These are phyloP conservation scores for Trypanosoma melophagium DNA, from an alignment of 208 protist genomes.

Conservation along the genomic window DNA sequence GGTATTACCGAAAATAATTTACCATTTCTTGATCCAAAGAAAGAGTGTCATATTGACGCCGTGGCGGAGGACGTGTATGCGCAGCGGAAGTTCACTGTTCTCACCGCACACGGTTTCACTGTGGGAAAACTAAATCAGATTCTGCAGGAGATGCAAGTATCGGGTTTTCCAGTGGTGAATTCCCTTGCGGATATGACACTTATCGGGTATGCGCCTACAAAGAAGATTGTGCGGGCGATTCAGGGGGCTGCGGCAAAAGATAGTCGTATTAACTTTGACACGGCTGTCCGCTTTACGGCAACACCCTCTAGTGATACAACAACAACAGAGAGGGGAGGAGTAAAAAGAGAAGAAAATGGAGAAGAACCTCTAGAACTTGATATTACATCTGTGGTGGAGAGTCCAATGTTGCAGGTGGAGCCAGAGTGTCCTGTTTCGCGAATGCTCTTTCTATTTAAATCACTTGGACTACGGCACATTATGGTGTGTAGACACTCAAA, in stretches of 20 bases:
- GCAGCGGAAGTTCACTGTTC: conserved; percentile 51
- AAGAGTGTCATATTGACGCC: conserved; percentile 64
- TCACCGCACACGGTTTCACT: conserved; percentile 62
- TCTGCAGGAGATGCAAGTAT: conserved; percentile 57
- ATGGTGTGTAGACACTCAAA: conserved; percentile 62
- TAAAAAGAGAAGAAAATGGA: too few species aligned
- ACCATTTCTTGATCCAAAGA: conserved; percentile 82
- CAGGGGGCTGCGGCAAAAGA: conserved; percentile 48
- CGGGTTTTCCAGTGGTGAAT: conserved; percentile 75
- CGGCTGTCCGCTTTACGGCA: conserved; percentile 45
- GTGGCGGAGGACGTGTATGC: conserved; percentile 58
- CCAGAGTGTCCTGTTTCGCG: conserved; percentile 67
- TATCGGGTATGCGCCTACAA: conserved; percentile 65
- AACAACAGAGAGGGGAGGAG: too few species aligned
- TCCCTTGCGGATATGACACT: conserved; percentile 52
- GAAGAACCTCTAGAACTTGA: conserved; percentile 46
- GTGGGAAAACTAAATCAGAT: conserved; percentile 63
- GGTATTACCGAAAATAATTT: conserved; percentile 73
- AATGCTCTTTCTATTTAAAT: conserved; percentile 78
- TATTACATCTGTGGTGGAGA: conserved; percentile 54
- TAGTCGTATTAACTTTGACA: conserved; percentile 46
- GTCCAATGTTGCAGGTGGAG: conserved; percentile 64
- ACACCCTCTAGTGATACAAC: conserved; percentile 18
- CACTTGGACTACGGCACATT: conserved; percentile 65
- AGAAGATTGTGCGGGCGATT: conserved; percentile 60